These are phyloP conservation scores for Paecilomyces dactylethromorphus DNA, from an alignment of 2,329 filamentous ascomycete species.

Conservation along the genomic window DNA sequence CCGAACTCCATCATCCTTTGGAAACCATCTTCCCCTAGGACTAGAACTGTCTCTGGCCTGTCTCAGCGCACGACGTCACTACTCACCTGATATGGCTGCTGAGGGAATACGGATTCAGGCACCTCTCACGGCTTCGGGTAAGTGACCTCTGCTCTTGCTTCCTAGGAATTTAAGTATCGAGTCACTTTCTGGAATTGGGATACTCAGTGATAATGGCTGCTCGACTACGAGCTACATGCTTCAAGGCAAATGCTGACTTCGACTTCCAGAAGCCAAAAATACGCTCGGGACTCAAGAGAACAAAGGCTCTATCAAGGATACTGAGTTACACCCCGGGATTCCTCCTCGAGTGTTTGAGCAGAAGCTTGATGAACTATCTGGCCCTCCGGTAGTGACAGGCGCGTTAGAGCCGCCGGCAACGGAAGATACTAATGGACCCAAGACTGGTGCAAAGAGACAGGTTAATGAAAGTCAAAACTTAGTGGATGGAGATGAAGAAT, in stretches of 20 bases:
- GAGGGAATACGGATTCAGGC: slow-evolving; percentile 9
- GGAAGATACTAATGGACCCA: slow-evolving; percentile 1
- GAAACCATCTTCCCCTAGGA: slow-evolving; percentile 4
- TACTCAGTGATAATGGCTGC: background rate
- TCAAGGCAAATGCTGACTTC: background rate
- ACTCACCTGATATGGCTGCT: slow-evolving; percentile 18
- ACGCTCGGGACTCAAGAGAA: background rate
- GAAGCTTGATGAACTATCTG: background rate
- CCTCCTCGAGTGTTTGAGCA: background rate
- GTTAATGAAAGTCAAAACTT: slow-evolving; percentile 8
- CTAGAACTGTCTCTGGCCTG: slow-evolving; percentile 2
- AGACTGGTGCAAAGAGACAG: slow-evolving; percentile 19
- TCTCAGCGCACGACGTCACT: slow-evolving; percentile 14
- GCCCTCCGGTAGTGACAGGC: background rate
- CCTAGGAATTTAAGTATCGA: background rate
- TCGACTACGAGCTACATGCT: background rate
- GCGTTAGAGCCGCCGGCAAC: background rate
- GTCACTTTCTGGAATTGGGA: background rate
- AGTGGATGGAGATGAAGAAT: slow-evolving; percentile 9
- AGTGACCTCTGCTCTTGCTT: background rate
- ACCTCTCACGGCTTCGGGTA: slow-evolving; percentile 16
- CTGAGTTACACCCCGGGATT: background rate
- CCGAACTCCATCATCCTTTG: slow-evolving; percentile 3
- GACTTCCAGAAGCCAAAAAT: background rate
- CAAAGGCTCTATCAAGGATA: background rate